phyloP scores from a whole-genome alignment of 345 rosid genomes.

The Noccaea caerulescens region DNA sequence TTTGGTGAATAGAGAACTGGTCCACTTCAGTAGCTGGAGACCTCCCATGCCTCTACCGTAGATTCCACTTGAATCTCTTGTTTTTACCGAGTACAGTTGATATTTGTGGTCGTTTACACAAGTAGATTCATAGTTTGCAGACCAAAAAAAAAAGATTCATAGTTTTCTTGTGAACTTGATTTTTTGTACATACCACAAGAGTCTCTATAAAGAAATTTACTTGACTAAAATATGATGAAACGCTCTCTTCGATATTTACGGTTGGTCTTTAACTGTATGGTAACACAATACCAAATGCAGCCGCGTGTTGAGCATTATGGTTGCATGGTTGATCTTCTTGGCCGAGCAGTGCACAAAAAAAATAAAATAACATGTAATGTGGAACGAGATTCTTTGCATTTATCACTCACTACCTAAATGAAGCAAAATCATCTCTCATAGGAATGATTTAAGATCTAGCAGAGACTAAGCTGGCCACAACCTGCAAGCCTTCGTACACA shows the following conservation, averaged over 20 bases:
- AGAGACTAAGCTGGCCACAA: not conserved
- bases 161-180: conserved; percentile 5
- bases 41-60: conserved; percentile 80
- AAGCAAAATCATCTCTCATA: conserved; percentile 4
- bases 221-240: not conserved
- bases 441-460: not conserved
- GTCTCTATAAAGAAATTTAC: not conserved
- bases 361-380: not conserved
- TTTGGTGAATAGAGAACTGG: conserved; percentile 65
- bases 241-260: not conserved
- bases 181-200: conserved; percentile 27
- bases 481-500: not conserved
- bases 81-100: not conserved
- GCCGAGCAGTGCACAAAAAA: conserved; percentile 24
- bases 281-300: not conserved
- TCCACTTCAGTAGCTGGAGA: conserved; percentile 75
- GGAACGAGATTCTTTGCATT: conserved; percentile 20
- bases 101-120: not conserved
- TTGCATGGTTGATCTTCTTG: conserved; percentile 50
- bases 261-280: too few relatives aligned
- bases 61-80: conserved; percentile 18
- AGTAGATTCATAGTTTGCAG: conserved; percentile 8
- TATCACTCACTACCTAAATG: not conserved
- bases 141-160: not conserved
- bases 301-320: conserved; percentile 51